Evolutionary conservation across 768 basidiomycete species (phyloP), one percentile per base, ranked within the genome.

Genomic region (Hysterangium stoloniferum): DNA sequence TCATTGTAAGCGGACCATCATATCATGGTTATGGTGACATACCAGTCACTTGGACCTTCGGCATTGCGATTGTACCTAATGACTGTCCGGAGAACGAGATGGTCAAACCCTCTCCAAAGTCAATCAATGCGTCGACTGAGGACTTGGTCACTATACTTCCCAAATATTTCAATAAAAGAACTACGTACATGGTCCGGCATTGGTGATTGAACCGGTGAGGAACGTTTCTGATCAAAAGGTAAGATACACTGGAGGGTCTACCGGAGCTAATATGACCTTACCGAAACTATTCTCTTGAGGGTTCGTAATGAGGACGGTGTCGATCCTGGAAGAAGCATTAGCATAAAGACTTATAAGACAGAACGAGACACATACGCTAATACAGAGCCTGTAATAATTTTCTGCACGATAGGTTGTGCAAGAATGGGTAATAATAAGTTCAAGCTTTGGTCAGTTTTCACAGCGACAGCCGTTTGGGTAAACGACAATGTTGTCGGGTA

Each of bases 381-480:
- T 6, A 68, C 61, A 15, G 81, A 75, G 15, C 70, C 77, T 4
- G 73, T 69, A 35, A 87, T 81, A 50, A 87, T 73, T 54, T 76
- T 78, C 61, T 86, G 82, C 4, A 87, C 84, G 49, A 88, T 85
- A 4, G 85, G 85, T 46, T 77, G 71, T 0, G 85, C 85, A 52
- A 88, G 73, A 35, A 83, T 59, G 5, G 84, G 85, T 5, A 88
- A 68, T 46, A 87, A 77, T 31, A 82, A 62, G 54, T 82, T 69
- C 49, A 87, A 67, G 37, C 71, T 78, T 15, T 71, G 60, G 59
- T 86, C 85, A 0, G 85, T 86, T 22, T 64, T 59, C 15, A 77
- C 81, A 1, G 77, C 72, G 15, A 88, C 72, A 36, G 61, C 62
- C 24, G 58, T 57, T 58, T 88, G 85, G 5, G 70, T 72, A 59